Conservation (phyloP, 2,329 filamentous ascomycete genomes). For the Purpureocillium takamizusanense region DNA sequence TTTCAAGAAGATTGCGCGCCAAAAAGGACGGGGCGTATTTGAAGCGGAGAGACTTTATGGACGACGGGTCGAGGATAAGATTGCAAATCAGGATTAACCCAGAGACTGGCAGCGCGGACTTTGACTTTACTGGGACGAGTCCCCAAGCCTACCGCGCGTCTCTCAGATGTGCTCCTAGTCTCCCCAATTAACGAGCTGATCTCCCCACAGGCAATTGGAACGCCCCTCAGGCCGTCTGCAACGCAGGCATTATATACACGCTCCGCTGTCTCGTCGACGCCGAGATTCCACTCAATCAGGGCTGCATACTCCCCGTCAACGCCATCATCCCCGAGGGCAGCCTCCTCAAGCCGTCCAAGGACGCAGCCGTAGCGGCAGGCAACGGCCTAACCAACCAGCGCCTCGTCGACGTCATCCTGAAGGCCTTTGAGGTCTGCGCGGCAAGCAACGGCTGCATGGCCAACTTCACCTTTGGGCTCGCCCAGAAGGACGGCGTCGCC, state of each 20-base stretch:
- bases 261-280: conserved; percentile 69
- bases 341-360: conserved; percentile 67
- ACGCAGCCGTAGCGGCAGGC: conserved; percentile 72
- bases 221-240: conserved; percentile 72
- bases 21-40: too few species aligned
- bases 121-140: conserved; percentile 73
- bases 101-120: conserved; percentile 66
- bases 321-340: conserved; percentile 65
- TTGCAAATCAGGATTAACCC: conserved; percentile 68
- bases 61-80: conserved; percentile 70
- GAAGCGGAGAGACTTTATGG: conserved; percentile 59
- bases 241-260: conserved; percentile 83
- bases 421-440: conserved; percentile 71
- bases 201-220: conserved; percentile 56
- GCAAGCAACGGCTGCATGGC: conserved; percentile 76
- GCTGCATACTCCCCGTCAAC: conserved; percentile 66
- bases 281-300: conserved; percentile 78
- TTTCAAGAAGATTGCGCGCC: conserved; percentile 50
- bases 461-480: conserved; percentile 66
- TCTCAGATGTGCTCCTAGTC: too few species aligned
- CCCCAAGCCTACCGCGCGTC: conserved; percentile 55
- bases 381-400: conserved; percentile 52
- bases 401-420: conserved; percentile 39
- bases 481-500: conserved; percentile 33
- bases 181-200: too few species aligned